Evolutionary conservation across 2,329 filamentous ascomycete species (phyloP).

Genomic region (Trichoderma sp.): DNA sequence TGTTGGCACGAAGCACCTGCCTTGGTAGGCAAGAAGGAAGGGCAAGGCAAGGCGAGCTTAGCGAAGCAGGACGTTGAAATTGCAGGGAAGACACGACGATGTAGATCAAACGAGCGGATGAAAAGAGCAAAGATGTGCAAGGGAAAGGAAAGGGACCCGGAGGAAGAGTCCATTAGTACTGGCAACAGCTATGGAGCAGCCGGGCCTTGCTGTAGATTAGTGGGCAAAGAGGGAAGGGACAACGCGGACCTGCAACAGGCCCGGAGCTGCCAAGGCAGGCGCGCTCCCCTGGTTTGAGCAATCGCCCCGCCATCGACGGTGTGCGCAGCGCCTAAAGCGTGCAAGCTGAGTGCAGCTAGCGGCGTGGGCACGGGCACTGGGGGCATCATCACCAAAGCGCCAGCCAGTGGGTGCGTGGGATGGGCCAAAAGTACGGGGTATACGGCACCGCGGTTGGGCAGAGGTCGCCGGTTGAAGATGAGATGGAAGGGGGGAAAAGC

Average conservation of each 20-base stretch:
- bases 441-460: slow-evolving; percentile 5
- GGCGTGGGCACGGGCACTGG: slow-evolving; percentile 8
- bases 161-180: background rate
- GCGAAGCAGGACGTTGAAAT: slow-evolving; percentile 4
- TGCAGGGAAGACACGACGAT: slow-evolving; percentile 10
- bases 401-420: background rate
- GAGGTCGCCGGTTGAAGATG: background rate
- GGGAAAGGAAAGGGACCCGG: slow-evolving; percentile 22
- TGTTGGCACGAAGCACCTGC: slow-evolving; percentile 1
- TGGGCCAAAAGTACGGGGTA: slow-evolving; percentile 16
- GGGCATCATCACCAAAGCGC: background rate
- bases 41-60: background rate
- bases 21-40: background rate
- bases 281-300: slow-evolving; percentile 11
- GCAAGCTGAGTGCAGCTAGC: slow-evolving; percentile 13
- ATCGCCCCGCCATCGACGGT: slow-evolving; percentile 21
- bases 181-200: background rate
- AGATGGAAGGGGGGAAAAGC: background rate
- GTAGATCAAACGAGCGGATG: slow-evolving; percentile 26
- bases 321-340: background rate
- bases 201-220: background rate
- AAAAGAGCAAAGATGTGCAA: slow-evolving; percentile 32
- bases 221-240: slow-evolving; percentile 6
- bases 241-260: slow-evolving; percentile 8
- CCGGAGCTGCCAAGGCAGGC: slow-evolving; percentile 20